These are phyloP conservation scores for Sclerotinia sclerotiorum DNA, from an alignment of 2,329 filamentous ascomycete genomes.

Conservation along the genomic window DNA sequence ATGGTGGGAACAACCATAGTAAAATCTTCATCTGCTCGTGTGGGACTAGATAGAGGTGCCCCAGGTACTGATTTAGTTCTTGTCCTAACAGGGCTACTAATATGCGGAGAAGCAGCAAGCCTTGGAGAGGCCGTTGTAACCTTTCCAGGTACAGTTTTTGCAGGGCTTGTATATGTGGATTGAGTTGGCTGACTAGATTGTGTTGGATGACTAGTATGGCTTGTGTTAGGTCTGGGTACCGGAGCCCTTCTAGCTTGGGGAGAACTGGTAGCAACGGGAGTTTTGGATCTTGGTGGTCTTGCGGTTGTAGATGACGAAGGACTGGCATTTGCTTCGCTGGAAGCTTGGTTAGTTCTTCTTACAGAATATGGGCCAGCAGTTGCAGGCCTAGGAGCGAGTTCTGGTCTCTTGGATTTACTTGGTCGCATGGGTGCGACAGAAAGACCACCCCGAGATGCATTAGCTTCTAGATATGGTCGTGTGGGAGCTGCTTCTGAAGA, in stretches of 20 bases:
- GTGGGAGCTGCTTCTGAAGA: slow-evolving; percentile 42
- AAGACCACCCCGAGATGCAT: slow-evolving; percentile 53
- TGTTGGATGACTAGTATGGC: slow-evolving; percentile 40
- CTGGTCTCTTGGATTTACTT: slow-evolving; percentile 53
- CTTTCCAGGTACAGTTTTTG: slow-evolving; percentile 40
- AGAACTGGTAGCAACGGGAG: slow-evolving; percentile 49
- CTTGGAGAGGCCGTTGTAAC: slow-evolving; percentile 26
- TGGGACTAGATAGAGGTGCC: slow-evolving; percentile 43
- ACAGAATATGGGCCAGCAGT: slow-evolving; percentile 67
- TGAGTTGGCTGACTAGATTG: slow-evolving; percentile 39
- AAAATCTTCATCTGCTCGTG: slow-evolving; percentile 53
- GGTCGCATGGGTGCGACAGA: slow-evolving; percentile 65
- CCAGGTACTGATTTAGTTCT: slow-evolving; percentile 29
- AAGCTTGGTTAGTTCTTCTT: slow-evolving; percentile 43
- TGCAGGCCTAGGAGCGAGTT: slow-evolving; percentile 57
- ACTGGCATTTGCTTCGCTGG: slow-evolving; percentile 37
- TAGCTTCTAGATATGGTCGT: slow-evolving; percentile 47
- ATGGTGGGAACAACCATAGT: slow-evolving; percentile 53
- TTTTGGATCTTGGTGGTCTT: slow-evolving; percentile 48
- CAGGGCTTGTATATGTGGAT: slow-evolving; percentile 45
- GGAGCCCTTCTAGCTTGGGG: slow-evolving; percentile 39
- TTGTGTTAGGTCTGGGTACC: slow-evolving; percentile 39
- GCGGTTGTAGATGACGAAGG: slow-evolving; percentile 39
- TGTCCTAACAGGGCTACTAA: slow-evolving; percentile 30
- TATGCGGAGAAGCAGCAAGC: slow-evolving; percentile 29